Evolutionary conservation across 768 basidiomycete species (phyloP).

Genomic region (Lactarius hatsudake): DNA sequence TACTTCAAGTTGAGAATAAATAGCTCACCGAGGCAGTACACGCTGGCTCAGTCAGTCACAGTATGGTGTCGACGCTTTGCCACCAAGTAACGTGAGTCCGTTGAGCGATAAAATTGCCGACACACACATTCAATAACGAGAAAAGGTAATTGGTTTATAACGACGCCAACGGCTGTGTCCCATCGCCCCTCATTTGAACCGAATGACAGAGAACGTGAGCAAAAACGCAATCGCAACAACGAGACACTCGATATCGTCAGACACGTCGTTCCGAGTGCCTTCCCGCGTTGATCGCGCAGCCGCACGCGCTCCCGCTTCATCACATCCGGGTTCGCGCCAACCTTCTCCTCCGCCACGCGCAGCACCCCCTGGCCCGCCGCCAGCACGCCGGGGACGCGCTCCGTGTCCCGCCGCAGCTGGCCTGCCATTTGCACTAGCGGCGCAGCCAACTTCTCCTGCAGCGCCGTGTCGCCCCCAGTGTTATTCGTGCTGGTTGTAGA

Average conservation of each 20-base stretch:
- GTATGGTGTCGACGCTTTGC: too few species aligned
- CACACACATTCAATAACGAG: too few species aligned
- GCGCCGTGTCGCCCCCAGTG: too few species aligned
- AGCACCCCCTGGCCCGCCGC: slow-evolving; percentile 44
- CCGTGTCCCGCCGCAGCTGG: slow-evolving; percentile 46
- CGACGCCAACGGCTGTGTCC: too few species aligned
- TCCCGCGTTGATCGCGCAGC: slow-evolving; percentile 48
- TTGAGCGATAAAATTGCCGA: too few species aligned
- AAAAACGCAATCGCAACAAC: slow-evolving; percentile 65
- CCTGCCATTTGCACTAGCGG: slow-evolving; percentile 84
- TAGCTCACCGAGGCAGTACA: too few species aligned
- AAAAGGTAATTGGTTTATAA: too few species aligned
- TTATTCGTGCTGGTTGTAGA: too few species aligned
- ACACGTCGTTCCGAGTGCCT: slow-evolving; percentile 53
- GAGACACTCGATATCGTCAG: slow-evolving; percentile 46
- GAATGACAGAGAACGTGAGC: slow-evolving; percentile 64
- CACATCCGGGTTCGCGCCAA: slow-evolving; percentile 46
- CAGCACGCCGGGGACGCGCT: slow-evolving; percentile 31
- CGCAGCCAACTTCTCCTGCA: slow-evolving; percentile 71
- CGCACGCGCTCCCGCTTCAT: slow-evolving; percentile 54
- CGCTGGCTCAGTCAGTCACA: too few species aligned
- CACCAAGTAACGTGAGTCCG: too few species aligned
- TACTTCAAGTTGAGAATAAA: too few species aligned
- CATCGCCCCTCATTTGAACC: slow-evolving; percentile 46
- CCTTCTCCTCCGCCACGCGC: slow-evolving; percentile 28